Conservation (phyloP, 345 rosid genomes). For the Populus deltoides region DNA sequence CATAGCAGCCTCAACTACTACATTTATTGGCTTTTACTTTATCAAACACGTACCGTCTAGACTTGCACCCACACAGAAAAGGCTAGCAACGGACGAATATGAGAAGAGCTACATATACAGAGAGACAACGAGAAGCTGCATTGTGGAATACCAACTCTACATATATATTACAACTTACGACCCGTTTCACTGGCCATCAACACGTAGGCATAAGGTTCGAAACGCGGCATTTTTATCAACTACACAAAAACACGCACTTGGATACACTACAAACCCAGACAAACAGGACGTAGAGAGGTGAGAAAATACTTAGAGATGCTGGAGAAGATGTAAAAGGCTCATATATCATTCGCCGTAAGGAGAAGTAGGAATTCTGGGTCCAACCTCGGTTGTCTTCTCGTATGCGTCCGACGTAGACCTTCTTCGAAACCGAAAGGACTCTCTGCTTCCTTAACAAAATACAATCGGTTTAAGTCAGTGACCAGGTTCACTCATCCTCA, state of each 20-base stretch:
- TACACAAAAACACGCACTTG: neutral
- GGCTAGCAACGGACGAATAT: neutral
- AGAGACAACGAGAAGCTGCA: neutral
- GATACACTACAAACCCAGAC: neutral
- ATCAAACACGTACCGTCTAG: no score
- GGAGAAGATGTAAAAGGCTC: neutral
- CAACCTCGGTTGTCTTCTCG: constrained; percentile 62
- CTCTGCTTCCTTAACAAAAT: constrained; percentile 56
- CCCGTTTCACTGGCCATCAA: neutral
- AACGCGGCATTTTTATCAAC: neutral
- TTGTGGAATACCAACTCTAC: neutral
- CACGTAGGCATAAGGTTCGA: neutral
- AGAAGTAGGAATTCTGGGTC: constrained; percentile 73
- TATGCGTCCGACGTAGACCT: constrained; percentile 69
- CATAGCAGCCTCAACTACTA: no score
- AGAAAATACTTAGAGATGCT: neutral
- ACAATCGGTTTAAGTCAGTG: neutral
- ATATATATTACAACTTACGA: neutral
- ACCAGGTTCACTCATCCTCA: neutral
- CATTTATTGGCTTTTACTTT: no score
- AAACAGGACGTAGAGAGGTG: no score
- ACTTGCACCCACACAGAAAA: neutral
- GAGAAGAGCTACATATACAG: neutral
- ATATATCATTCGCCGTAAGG: constrained; percentile 74
- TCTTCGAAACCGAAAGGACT: constrained; percentile 71